Evolutionary conservation across 495 filamentous ascomycete genomes (phyloP).

Genomic region (Choiromyces venosus): DNA sequence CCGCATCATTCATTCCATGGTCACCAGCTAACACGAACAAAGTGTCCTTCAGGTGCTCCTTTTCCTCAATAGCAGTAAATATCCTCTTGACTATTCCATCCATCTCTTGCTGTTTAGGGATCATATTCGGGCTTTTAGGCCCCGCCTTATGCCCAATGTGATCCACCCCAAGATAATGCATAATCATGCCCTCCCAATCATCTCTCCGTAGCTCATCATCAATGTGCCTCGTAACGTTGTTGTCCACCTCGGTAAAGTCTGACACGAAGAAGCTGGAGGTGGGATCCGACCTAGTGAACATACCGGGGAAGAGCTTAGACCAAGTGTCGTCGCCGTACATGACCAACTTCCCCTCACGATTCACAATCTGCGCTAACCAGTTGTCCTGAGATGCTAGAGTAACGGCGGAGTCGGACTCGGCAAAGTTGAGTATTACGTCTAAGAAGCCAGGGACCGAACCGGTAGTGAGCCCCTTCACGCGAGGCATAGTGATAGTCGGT

Average conservation of each 20-base stretch:
- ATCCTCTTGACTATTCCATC: conserved; percentile 71
- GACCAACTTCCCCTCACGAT: conserved; percentile 65
- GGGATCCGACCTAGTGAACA: conserved; percentile 79
- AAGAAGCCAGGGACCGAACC: conserved; percentile 94
- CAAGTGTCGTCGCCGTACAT: conserved; percentile 99
- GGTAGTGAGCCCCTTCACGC: conserved; percentile 94
- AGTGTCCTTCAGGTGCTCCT: conserved; percentile 66
- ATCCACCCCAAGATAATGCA: conserved; percentile 94
- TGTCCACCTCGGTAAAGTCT: conserved; percentile 96
- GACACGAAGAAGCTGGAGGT: conserved; percentile 98
- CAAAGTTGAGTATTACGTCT: conserved; percentile 93
- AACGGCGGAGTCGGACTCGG: conserved; percentile 84
- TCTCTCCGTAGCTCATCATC: conserved; percentile 62
- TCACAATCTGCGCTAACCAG: conserved; percentile 87
- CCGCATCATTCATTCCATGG: conserved; percentile 98
- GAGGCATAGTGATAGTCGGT: conserved; percentile 96
- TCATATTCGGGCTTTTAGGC: conserved; percentile 84
- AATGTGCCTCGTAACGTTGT: conserved; percentile 92
- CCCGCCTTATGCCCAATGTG: conserved; percentile 97
- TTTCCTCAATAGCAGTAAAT: conserved; percentile 64
- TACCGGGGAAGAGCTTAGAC: conserved; percentile 88
- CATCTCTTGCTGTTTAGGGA: conserved; percentile 92
- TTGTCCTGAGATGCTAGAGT: conserved; percentile 83
- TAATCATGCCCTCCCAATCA: conserved; percentile 89
- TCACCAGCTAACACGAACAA: conserved; percentile 85